Base-by-base conservation (phyloP, 352 stramenopile species). In the Pythium monospermum region DNA sequence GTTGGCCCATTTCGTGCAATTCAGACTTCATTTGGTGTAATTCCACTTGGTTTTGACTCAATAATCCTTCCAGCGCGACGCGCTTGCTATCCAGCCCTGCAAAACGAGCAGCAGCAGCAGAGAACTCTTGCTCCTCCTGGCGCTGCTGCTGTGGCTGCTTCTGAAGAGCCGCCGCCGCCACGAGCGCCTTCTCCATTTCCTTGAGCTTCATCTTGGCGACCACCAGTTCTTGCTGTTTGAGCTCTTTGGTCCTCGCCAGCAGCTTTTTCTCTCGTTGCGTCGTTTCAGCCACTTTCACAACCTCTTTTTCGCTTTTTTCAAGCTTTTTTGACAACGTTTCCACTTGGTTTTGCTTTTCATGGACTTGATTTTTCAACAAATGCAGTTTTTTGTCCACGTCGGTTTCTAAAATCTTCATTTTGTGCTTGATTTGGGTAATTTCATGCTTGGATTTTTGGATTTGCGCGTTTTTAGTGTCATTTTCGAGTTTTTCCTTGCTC, bases 311-410 rank as follows among this genome's bases (percentile, higher is more conserved):
- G 33, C 72, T 78, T 45, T 69, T 58, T 37, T 82, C 65, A 19
- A 89, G 43, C 18, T 71, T 79, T 54, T 87, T 87, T 4, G 44
- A 65, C 4, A 87, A 47, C 2, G 66, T 42, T 3, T 79, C 71
- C 6, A 88, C 66, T 43, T 89, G 70, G 1, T 59, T 55, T 21
- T 87, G 71, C 60, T 91, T 91, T 0, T 65, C 53, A 31, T 82
- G 73, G 10, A 91, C 39, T 23, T 87, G 73, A 0, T 43, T 54
- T 35, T 66, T 67, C 43, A 91, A 51, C 47, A 71, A 69, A 5
- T 70, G 67, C n/a, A 84, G 68, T 40, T 73, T 73, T 45, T 77
- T 72, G 37, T 84, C 75, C 15, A 81, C 82, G 4, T 87, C 78
- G 15, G 44, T 70, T 33, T 88, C 76, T 10, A 83, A 40, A 16